phyloP scores from a whole-genome alignment of 768 basidiomycete genomes.

The Chalciporus chontae region DNA sequence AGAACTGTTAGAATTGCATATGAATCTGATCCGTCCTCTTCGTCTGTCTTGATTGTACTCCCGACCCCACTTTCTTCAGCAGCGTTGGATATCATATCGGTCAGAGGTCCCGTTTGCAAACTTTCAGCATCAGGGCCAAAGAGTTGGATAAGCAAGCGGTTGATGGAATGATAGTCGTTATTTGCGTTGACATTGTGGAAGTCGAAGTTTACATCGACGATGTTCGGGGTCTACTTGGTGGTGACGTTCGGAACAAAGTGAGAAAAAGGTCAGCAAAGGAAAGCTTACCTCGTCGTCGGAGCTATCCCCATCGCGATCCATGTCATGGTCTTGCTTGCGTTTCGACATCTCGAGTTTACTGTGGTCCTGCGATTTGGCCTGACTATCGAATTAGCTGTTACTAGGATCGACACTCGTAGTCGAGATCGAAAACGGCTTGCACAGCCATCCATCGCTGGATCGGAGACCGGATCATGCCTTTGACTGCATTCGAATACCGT shows the following conservation, averaged over 20 bases:
- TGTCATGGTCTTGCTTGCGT: constrained; percentile 43
- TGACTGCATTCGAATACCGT: no score
- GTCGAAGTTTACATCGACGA: constrained; percentile 56
- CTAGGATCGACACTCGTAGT: no score
- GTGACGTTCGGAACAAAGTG: constrained; percentile 5
- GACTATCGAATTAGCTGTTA: no score
- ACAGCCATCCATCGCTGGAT: neutral
- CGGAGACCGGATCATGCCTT: no score
- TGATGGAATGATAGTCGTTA: constrained; percentile 85
- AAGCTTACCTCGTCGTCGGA: constrained; percentile 40
- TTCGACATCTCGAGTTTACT: constrained; percentile 42
- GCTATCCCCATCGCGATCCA: constrained; percentile 35
- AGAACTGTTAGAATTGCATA: constrained; percentile 84
- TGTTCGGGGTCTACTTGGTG: constrained; percentile 12
- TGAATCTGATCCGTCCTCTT: constrained; percentile 53
- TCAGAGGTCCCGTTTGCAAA: constrained; percentile 68
- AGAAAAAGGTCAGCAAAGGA: constrained; percentile 7
- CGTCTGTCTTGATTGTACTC: constrained; percentile 88
- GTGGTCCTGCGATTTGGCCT: neutral
- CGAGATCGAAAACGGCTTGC: neutral
- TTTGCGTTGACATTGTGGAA: constrained; percentile 85
- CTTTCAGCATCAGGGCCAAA: constrained; percentile 69
- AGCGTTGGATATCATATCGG: constrained; percentile 75
- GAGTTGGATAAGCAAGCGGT: constrained; percentile 66
- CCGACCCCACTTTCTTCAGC: constrained; percentile 74